Evolutionary conservation across 129 eudicot genomes (phyloP), one percentile per base, ranked within the genome.

Genomic region (Pittosporum tobira): DNA sequence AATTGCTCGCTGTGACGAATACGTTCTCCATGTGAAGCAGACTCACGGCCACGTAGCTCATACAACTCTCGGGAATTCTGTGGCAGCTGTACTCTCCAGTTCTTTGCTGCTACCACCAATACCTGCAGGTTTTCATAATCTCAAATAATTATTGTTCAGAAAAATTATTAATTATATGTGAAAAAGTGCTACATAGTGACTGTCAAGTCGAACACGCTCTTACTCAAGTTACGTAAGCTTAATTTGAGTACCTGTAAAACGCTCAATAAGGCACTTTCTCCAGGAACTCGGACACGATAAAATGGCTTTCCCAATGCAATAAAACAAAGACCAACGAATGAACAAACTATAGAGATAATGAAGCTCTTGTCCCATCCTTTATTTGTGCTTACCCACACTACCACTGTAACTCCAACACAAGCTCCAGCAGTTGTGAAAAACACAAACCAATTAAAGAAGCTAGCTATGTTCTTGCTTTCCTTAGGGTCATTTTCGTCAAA

Each of bases 401-500:
- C 48, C 3, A 52, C 60, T 7, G 74, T 69, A 5, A 69, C 68
- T 10, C 67, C 74, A 20, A 69, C 15, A 50, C 57, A 22, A 37
- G 55, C 53, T 18, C 74, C 74, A 31, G 15, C 22, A n/a, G 62
- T 25, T 24, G 23, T 5, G 2, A 29, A 11, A 28, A 69, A 52
- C 19, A 51, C 1, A 2, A 31, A 18, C 56, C 51, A 69, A 21
- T 69, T 69, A 38, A 69, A 69, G 47, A 48, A 69, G 4, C 62
- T 60, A 28, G 68, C 29, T 11, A 62, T 57, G 21, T 45, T 48
- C 38, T 69, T 69, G 25, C 61, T 51, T 9, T 59, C 61, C n/a
- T 68, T 38, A 6, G 66, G 66, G 7, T 60, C 48, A 34, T 58
- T 38, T 47, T 69, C 28, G 24, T 69, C 68, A 28, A 69, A 69